Evolutionary conservation across 208 protist species (phyloP).

Genomic region (Crithidia sp.): DNA sequence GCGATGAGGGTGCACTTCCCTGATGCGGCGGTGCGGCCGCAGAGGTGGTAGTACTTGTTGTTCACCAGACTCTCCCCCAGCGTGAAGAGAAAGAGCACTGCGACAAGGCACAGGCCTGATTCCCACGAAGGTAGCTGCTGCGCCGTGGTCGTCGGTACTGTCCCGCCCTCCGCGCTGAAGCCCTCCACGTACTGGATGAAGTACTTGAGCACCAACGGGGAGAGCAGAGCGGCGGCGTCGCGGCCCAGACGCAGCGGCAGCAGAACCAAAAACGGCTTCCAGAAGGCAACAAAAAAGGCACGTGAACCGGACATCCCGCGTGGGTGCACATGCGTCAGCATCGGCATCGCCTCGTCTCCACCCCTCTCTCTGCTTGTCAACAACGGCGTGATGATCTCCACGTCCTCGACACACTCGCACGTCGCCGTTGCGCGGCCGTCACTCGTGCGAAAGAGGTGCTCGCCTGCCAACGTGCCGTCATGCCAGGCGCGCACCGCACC

Average conservation of each 20-base stretch:
- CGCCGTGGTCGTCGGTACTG: background rate
- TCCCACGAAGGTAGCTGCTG: background rate
- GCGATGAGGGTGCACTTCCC: constrained; percentile 62
- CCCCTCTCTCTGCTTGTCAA: no score
- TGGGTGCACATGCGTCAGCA: no score
- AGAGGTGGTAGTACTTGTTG: constrained; percentile 60
- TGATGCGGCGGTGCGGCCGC: constrained; percentile 39
- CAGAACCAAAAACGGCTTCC: constrained; percentile 27
- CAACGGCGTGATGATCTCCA: constrained; percentile 2
- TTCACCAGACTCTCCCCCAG: constrained; percentile 50
- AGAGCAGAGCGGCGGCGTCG: constrained; percentile 49
- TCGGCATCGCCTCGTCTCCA: no score
- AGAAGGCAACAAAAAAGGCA: constrained; percentile 32
- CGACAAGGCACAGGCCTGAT: constrained; percentile 41
- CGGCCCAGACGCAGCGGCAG: constrained; percentile 52
- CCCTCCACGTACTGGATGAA: constrained; percentile 41
- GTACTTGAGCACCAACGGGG: constrained; percentile 61
- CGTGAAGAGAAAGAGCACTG: constrained; percentile 42
- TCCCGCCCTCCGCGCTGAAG: background rate
- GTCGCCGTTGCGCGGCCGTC: constrained; percentile 40
- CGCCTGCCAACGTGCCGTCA: constrained; percentile 52
- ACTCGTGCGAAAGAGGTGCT: constrained; percentile 55
- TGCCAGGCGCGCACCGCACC: constrained; percentile 25
- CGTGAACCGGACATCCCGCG: background rate
- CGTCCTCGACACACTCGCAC: constrained; percentile 46